phyloP scores from a whole-genome alignment of 352 stramenopile genomes.

The Globisporangium acanthophoron region DNA sequence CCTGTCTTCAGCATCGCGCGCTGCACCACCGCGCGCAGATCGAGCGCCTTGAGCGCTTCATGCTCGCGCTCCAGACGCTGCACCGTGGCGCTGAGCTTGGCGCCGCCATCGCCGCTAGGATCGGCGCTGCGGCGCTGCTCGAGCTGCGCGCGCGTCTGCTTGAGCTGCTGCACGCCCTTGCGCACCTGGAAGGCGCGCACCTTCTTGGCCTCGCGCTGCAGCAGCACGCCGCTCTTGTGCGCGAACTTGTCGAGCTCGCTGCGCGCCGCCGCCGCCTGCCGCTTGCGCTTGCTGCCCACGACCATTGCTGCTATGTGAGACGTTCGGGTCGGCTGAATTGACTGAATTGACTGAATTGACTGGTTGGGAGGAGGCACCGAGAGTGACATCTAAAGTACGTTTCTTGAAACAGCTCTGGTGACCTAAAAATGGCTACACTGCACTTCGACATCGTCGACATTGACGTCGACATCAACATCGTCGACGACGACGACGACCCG shows the following conservation, averaged over 20 bases:
- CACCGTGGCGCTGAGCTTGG: conserved; percentile 37
- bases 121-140: conserved; percentile 8
- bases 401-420: background rate
- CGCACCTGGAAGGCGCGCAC: conserved; percentile 57
- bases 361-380: background rate
- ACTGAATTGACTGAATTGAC: conserved; percentile 6
- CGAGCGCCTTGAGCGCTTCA: conserved; percentile 44
- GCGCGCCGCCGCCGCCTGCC: conserved; percentile 24
- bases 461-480: background rate
- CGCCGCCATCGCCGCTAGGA: conserved; percentile 23
- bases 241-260: conserved; percentile 58
- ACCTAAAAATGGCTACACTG: background rate
- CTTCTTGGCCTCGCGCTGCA: conserved; percentile 78
- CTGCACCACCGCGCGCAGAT: conserved; percentile 41
- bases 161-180: conserved; percentile 69
- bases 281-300: conserved; percentile 46
- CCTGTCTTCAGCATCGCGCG: conserved; percentile 30
- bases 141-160: conserved; percentile 43
- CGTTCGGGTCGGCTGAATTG: background rate
- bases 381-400: background rate
- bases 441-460: background rate
- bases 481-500: background rate
- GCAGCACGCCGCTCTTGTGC: conserved; percentile 62
- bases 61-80: conserved; percentile 48
- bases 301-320: background rate